A percentile compares a stretch with the other conserved stretches of the same genome.
Conservation (phyloP, 768 basidiomycete genomes). For the Calocybe gangraenosa region DNA sequence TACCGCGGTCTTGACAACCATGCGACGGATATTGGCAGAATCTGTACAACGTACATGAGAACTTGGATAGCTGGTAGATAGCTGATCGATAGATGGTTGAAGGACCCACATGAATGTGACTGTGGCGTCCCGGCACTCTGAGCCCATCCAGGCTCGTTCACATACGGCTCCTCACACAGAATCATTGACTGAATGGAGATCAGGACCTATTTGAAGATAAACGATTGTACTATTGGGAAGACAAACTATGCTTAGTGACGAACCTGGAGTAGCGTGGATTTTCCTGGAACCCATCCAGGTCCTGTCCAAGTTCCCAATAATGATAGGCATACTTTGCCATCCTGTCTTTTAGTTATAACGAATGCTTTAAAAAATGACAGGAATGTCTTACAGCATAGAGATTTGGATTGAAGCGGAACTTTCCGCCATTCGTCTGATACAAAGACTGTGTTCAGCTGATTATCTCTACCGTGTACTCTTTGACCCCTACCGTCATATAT, state of each 20-base stretch:
- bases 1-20: conserved; percentile 89
- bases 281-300: conserved; percentile 90
- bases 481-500: conserved; percentile 51
- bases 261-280: conserved; percentile 85
- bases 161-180: conserved; percentile 87
- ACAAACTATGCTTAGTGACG: conserved; percentile 12
- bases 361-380: neutral
- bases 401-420: conserved; percentile 92
- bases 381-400: conserved; percentile 68
- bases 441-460: neutral
- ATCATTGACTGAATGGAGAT: conserved; percentile 98
- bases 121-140: conserved; percentile 65
- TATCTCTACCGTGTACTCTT: neutral
- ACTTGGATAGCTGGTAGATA: neutral
- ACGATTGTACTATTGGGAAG: conserved; percentile 18
- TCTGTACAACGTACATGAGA: conserved; percentile 38
- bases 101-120: conserved; percentile 66
- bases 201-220: conserved; percentile 71
- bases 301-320: conserved; percentile 91
- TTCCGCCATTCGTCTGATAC: conserved; percentile 76
- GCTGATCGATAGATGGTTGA: neutral
- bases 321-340: conserved; percentile 93
- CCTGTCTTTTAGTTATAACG: conserved; percentile 35
- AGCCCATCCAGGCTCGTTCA: conserved; percentile 92
- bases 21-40: conserved; percentile 88